These are phyloP conservation scores for Aspergillus viridinutans DNA, from an alignment of 2,329 filamentous ascomycete genomes.

Conservation along the genomic window DNA sequence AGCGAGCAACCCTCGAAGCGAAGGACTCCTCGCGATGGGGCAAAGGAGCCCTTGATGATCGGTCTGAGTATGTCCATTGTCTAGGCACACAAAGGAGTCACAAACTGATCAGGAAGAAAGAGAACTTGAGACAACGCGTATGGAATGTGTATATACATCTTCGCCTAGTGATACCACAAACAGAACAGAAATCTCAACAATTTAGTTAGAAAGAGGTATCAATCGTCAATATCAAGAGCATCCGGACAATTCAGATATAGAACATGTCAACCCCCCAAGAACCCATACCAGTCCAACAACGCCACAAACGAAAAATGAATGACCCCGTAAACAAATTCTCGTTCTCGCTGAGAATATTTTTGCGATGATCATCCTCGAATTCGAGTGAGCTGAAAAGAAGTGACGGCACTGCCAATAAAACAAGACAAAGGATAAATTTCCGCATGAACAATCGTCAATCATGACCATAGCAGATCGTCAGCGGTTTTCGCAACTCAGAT, in stretches of 20 bases:
- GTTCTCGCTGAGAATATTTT: not conserved
- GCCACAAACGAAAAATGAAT: not conserved
- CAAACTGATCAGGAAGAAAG: not conserved
- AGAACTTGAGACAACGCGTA: not conserved
- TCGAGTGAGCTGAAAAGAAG: not conserved
- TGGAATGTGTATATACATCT: not conserved
- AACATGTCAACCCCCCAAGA: not conserved
- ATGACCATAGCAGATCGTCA: constrained; percentile 8
- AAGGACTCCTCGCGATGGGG: not conserved
- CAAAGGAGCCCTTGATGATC: not conserved
- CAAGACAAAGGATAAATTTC: not conserved
- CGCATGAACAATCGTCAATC: not conserved
- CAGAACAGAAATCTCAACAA: not conserved
- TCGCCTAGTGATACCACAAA: not conserved
- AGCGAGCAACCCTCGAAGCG: not conserved
- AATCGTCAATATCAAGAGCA: not conserved
- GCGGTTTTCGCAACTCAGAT: constrained; percentile 7
- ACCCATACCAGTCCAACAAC: not conserved
- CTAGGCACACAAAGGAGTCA: not conserved
- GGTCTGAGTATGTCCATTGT: not conserved
- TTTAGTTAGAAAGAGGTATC: not conserved
- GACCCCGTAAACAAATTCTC: not conserved
- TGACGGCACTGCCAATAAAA: not conserved
- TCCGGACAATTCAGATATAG: not conserved
- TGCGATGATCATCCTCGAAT: not conserved